A percentile compares a stretch with the other conserved stretches of the same genome.
Evolutionary conservation across 345 rosid species (phyloP).

Genomic region (Orychophragmus violaceus): DNA sequence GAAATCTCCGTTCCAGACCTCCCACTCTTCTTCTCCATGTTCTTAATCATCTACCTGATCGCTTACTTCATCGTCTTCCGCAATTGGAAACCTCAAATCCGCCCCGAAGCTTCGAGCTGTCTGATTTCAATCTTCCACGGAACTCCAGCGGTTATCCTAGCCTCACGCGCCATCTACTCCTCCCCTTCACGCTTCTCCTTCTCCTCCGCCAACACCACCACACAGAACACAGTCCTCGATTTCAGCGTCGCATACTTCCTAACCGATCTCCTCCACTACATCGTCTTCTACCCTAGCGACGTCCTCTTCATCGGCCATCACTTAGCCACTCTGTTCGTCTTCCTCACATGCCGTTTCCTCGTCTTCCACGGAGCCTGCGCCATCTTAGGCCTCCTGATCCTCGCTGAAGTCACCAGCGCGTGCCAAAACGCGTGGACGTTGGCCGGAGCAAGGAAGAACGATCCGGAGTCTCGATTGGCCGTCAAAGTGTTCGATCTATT

Average conservation of each 20-base stretch:
- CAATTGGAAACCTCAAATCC: conserved; percentile 48
- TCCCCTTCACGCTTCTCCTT: conserved; percentile 35
- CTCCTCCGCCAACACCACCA: conserved; percentile 49
- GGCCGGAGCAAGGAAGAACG: conserved; percentile 49
- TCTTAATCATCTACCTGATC: conserved; percentile 45
- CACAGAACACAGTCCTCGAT: conserved; percentile 60
- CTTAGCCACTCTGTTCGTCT: conserved; percentile 76
- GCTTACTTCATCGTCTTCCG: conserved; percentile 63
- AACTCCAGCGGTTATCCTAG: conserved; percentile 64
- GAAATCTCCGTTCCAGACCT: conserved; percentile 37
- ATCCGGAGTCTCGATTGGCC: conserved; percentile 39
- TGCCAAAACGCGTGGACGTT: conserved; percentile 94
- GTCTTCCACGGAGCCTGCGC: conserved; percentile 74
- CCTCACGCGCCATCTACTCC: conserved; percentile 44
- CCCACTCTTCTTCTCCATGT: conserved; percentile 45
- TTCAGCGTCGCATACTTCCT: conserved; percentile 73
- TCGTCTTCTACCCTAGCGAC: conserved; percentile 65
- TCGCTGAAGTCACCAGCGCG: conserved; percentile 81
- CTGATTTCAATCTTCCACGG: conserved; percentile 77
- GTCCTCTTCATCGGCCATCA: conserved; percentile 89
- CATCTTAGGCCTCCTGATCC: conserved; percentile 50
- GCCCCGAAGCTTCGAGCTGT: conserved; percentile 80
- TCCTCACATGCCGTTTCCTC: conserved; percentile 66
- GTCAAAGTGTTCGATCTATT: conserved; percentile 43
- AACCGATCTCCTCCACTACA: conserved; percentile 71